Base-by-base conservation (phyloP, 768 basidiomycete genomes). In the Dioszegia crocea region DNA sequence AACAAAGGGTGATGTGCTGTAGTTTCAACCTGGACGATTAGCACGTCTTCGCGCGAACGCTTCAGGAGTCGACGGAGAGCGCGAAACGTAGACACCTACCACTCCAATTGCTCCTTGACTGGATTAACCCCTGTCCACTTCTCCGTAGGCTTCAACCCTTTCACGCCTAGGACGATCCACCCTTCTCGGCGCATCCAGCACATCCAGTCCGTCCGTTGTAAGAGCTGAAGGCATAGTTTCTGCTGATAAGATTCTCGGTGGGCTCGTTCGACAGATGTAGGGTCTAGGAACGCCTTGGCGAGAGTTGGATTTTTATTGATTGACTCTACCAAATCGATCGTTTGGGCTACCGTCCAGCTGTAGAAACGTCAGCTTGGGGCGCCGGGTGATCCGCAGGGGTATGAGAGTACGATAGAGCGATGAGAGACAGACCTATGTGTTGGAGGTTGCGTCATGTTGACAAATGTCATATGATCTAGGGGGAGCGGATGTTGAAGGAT, bases 141-240 rank as follows among this genome's bases (percentile, higher is more conserved):
- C 36, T 53, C 51, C 36, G 51, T 53, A 16, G 38, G 38, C 40
- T 38, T 39, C 26, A 53, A 40, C 24, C 51, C 51, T 23, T 40
- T 40, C 17, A 26, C 24, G 12, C 51, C 51, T 14, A 39, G 26
- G 3, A 53, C 39, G 10, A 53, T 38, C 51, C 51, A 53, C 17
- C 40, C 24, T 11, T 36, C 51, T 19, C 21, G 33, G 31, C 49
- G 8, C 51, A 53, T 53, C 51, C 51, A 53, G 19, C 10, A 36
- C 51, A 53, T 53, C 51, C 51, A 53, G 5, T 53, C 51, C n/a
- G 51, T 53, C 9, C 38, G 9, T 17, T 53, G 51, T 26, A 53
- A 29, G 3, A 53, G 24, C 26, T 53, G 51, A 2, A 53, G 39
- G 17, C 51, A 53, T 27, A 53, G 51, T 12, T 39, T 53, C 24